Conservation (phyloP, 1,284 basidiomycete species). For the Lentinula novae-zelandiae region DNA sequence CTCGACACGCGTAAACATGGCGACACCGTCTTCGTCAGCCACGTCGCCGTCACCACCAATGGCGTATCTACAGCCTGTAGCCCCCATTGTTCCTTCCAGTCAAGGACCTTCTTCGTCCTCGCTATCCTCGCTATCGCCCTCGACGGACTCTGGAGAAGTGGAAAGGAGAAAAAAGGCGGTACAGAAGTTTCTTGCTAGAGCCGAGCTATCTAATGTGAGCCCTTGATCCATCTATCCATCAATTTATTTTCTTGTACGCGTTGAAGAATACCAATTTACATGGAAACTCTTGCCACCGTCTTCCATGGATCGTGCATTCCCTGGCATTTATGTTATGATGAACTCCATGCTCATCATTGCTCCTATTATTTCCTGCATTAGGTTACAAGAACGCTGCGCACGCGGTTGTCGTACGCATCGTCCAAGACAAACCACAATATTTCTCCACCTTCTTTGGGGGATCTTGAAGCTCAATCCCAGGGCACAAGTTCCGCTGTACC, state of each 20-base stretch:
- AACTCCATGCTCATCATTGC: conserved; percentile 1
- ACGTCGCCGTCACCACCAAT: conserved; percentile 74
- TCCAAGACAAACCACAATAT: conserved; percentile 77
- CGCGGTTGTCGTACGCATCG: conserved; percentile 73
- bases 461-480: conserved; percentile 59
- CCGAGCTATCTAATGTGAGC: conserved; percentile 72
- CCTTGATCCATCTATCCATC: conserved; percentile 16
- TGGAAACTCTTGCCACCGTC: not conserved
- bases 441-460: conserved; percentile 57
- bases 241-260: conserved; percentile 38
- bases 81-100: conserved; percentile 19
- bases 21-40: conserved; percentile 70
- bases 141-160: conserved; percentile 40
- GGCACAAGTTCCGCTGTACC: conserved; percentile 34
- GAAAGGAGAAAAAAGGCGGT: conserved; percentile 62
- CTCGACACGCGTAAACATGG: conserved; percentile 51
- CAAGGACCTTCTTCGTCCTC: conserved; percentile 22
- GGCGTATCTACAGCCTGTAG: conserved; percentile 44
- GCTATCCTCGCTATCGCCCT: conserved; percentile 33
- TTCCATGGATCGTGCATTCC: conserved; percentile 18
- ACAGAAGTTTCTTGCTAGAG: conserved; percentile 69
- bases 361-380: conserved; percentile 23
- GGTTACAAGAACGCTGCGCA: conserved; percentile 73
- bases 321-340: conserved; percentile 12
- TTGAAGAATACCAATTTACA: conserved; percentile 23